Conservation (phyloP, 495 filamentous ascomycete species). For the Aspergillus sparsus region DNA sequence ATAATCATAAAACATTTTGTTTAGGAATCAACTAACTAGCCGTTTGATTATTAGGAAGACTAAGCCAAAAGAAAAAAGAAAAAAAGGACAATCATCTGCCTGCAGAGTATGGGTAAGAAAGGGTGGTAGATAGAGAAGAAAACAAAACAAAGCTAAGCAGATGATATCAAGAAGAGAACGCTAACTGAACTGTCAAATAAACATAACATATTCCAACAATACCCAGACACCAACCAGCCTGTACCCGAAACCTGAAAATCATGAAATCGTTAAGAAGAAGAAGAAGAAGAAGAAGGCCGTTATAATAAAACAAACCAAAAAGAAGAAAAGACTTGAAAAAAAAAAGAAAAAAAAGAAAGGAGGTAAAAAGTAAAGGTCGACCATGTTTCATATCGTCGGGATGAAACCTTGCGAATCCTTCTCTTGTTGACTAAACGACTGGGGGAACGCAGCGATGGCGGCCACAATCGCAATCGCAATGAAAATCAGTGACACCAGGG, state of each 20-base stretch:
- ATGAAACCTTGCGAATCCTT: constrained; percentile 68
- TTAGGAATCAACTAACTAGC: too few relatives aligned
- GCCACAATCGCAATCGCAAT: constrained; percentile 72
- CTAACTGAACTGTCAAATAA: too few relatives aligned
- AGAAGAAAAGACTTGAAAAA: not conserved
- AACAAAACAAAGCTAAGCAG: not conserved
- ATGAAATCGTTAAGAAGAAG: too few relatives aligned
- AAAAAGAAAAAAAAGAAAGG: not conserved
- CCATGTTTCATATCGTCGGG: constrained; percentile 39
- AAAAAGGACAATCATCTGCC: too few relatives aligned
- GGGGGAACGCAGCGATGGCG: constrained; percentile 72
- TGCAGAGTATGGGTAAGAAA: not conserved
- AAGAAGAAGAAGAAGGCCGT: not conserved
- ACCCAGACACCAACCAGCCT: too few relatives aligned
- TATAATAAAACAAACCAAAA: too few relatives aligned
- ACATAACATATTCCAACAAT: too few relatives aligned
- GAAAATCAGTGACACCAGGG: constrained; percentile 65
- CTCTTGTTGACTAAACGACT: constrained; percentile 66
- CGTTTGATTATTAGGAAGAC: too few relatives aligned
- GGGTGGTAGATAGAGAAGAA: not conserved
- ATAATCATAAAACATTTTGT: too few relatives aligned
- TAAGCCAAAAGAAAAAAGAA: too few relatives aligned
- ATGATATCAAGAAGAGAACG: not conserved
- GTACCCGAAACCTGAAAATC: too few relatives aligned
- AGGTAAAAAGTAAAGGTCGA: not conserved